These are phyloP conservation scores for Aspergillus ruber DNA, from an alignment of 2,329 filamentous ascomycete genomes.

Conservation along the genomic window DNA sequence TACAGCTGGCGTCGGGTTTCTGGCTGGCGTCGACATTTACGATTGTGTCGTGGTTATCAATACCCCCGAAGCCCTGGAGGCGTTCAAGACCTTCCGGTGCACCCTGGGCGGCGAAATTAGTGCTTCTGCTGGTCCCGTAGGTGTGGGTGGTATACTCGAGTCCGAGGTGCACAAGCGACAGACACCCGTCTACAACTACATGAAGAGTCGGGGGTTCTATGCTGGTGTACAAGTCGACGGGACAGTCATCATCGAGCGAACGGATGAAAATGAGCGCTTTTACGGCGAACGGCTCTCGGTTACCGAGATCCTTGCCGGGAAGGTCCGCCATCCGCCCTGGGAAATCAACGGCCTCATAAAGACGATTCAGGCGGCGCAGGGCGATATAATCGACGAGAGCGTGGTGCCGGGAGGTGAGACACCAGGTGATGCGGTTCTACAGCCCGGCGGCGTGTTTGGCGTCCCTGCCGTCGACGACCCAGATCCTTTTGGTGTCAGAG, in stretches of 20 bases:
- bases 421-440: constrained; percentile 66
- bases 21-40: constrained; percentile 89
- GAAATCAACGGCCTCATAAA: constrained; percentile 62
- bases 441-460: constrained; percentile 55
- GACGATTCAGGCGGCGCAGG: constrained; percentile 82
- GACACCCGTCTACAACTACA: constrained; percentile 72
- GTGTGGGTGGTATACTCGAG: constrained; percentile 68
- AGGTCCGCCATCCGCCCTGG: constrained; percentile 50
- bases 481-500: constrained; percentile 85
- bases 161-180: constrained; percentile 61
- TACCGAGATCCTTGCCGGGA: constrained; percentile 57
- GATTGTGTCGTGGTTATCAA: constrained; percentile 94
- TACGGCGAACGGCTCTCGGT: constrained; percentile 63
- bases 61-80: constrained; percentile 72
- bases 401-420: constrained; percentile 63
- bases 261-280: constrained; percentile 82
- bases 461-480: constrained; percentile 74
- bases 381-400: constrained; percentile 63
- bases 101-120: constrained; percentile 77
- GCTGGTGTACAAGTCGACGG: constrained; percentile 82
- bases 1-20: constrained; percentile 79
- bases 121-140: constrained; percentile 68
- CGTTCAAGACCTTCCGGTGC: constrained; percentile 71
- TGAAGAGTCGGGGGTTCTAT: constrained; percentile 85
- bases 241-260: constrained; percentile 75